Base-by-base conservation (phyloP, 169 alveolate genomes). In the Plasmodium malariae region DNA sequence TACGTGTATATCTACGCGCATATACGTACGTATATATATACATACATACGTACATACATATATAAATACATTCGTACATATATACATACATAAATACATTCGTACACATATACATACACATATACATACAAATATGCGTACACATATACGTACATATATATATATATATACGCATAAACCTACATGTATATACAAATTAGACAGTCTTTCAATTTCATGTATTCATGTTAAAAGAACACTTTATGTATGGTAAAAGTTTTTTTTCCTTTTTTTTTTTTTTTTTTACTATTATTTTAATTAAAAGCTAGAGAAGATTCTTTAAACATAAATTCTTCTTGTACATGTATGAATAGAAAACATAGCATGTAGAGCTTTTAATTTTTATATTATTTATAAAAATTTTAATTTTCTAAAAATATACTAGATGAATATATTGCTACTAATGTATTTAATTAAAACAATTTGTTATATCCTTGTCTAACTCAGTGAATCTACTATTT, bases 371-470 rank as follows among this genome's bases (percentile, higher is more conserved):
- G 26, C 17, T 59, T 59, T 59, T 4, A 59, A 59, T 59, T 59
- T 59, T 59, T 59, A 59, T 59, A 24, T 59, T 59, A 59, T 59
- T 59, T 59, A 59, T 59, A 59, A 59, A 59, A 59, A 59, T 59
- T 59, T 24, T 21, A 21, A 59, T 59, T 59, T 59, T 59, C 6
- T 21, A 59, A 59, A 59, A 19, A 59, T 49, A 49, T 45, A 45
- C 14, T 14, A 45, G 57, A 17, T 45, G 5, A 11, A 45, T 45
- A 45, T 11, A 45, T 45, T 3, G 14, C 4, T 45, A 45, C 14
- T 45, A 45, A 45, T 45, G 14, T 1, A 45, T 1, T 11, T 45
- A 45, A 45, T 45, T 45, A 45, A 45, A 45, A 45, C 14, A 40
- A 45, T 45, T 12, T 45, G 4, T 17, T 11, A 11, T 45, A 11